phyloP scores from a whole-genome alignment of 1,284 basidiomycete species.

The Somion occarium region DNA sequence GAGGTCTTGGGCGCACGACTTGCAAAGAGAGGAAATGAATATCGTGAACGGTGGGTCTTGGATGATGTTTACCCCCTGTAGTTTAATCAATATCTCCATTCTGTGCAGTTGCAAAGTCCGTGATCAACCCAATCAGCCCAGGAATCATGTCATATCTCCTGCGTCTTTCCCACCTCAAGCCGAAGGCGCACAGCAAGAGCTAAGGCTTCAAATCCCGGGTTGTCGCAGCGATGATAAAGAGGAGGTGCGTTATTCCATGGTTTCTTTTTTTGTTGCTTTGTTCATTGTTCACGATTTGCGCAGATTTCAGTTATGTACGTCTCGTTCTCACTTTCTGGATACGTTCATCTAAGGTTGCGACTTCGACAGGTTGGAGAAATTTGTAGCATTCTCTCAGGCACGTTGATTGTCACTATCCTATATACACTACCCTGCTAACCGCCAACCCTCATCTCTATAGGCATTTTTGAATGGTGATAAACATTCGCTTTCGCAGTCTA shows the following conservation, averaged over 20 bases:
- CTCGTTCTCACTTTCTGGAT: not conserved
- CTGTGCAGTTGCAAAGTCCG: conserved; percentile 41
- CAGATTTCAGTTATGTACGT: conserved; percentile 54
- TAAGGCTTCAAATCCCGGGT: conserved; percentile 13
- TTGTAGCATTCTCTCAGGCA: conserved; percentile 56
- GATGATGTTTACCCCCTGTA: not conserved
- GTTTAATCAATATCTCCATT: conserved; percentile 2
- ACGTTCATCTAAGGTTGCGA: conserved; percentile 4
- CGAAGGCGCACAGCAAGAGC: conserved; percentile 8
- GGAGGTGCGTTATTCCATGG: conserved; percentile 29
- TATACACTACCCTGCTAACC: not conserved
- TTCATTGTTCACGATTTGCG: conserved; percentile 34
- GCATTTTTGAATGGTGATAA: not conserved
- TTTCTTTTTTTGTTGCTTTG: not conserved
- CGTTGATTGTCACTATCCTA: not conserved
- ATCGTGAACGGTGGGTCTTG: not conserved
- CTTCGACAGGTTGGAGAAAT: conserved; percentile 54
- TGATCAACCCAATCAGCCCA: conserved; percentile 25
- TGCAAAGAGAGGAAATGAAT: conserved; percentile 37
- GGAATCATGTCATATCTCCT: conserved; percentile 34
- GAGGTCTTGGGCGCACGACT: conserved; percentile 49
- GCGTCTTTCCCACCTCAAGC: conserved; percentile 23
- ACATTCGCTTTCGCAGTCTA: not conserved
- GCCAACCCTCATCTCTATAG: not conserved
- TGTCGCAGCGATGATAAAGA: conserved; percentile 38